Evolutionary conservation across 306 rosid species (phyloP), one percentile per base, ranked within the genome.

Genomic region (Astragalus glycyphyllos): DNA sequence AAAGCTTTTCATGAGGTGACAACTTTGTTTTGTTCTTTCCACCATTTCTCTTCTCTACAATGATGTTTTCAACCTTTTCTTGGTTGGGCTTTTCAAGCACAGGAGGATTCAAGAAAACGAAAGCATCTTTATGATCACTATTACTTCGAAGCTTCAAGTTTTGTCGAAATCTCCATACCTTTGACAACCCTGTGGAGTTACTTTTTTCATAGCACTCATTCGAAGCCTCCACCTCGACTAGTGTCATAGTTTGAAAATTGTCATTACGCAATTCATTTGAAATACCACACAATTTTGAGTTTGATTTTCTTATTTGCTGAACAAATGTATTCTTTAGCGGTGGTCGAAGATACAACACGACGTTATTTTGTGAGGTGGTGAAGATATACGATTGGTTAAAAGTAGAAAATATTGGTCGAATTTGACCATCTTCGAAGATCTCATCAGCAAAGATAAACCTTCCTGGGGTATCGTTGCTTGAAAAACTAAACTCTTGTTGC

Each of bases 401-500:
- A 6, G 69, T 15, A 5, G 83, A 82, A 1, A 23, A 83, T 2
- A 72, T 32, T 10, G 88, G 78, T 1, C 86, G 86, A 57, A 89
- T 86, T 80, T 74, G 79, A 7, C 92, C 96, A 82, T 87, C 56
- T 0, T 51, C 56, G 58, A 91, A 91, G 12, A 73, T 63, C 7
- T 89, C 89, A 35, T 87, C 88, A 0, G 91, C 96, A 17, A 74
- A 73, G 14, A 76, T 62, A 49, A 84, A 79, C 3, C 84, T 82
- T 7, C 69, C 80, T 23, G 82, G 80, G 5, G 81, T 74, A 15
- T 72, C 82, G 11, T 8, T 35, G 40, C 40, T 5, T 6, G 32
- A 74, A 13, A 90, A 90, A 11, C 84, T 80, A 16, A 90, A 90
- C 20, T 90, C 93, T 1, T 80, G 86, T 0, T 81, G 86, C 0